These are phyloP conservation scores for Rhynchospora pubera DNA, from an alignment of 176 grass and related monocot genomes.

Conservation along the genomic window DNA sequence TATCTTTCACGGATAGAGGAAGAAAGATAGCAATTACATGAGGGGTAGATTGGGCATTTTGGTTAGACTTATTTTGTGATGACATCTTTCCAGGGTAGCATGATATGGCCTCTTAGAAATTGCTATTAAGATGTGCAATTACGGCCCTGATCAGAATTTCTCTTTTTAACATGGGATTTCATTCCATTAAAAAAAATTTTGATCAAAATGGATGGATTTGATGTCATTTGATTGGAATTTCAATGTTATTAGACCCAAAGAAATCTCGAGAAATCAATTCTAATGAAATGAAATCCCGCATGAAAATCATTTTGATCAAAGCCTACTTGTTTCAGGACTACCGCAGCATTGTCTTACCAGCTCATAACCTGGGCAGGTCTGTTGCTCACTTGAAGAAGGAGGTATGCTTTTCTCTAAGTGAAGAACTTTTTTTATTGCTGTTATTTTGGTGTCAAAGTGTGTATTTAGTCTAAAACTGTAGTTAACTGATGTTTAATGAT, in stretches of 20 bases:
- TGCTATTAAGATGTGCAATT: background rate
- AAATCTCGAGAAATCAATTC: too few species aligned
- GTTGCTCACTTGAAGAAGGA: slow-evolving; percentile 2
- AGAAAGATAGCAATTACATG: background rate
- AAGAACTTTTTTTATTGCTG: background rate
- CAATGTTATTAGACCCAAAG: too few species aligned
- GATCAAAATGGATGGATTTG: too few species aligned
- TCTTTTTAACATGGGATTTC: too few species aligned
- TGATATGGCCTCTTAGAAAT: background rate
- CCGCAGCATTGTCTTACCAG: background rate
- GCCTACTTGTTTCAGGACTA: background rate
- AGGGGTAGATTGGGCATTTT: background rate
- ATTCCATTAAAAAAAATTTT: too few species aligned
- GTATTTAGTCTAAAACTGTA: background rate
- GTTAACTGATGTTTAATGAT: background rate
- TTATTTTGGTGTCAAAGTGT: background rate
- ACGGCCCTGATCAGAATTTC: too few species aligned
- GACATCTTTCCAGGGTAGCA: background rate
- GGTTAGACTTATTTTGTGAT: background rate
- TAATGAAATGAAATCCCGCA: too few species aligned
- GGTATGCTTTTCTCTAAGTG: background rate
- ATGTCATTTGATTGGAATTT: too few species aligned
- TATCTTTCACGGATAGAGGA: background rate
- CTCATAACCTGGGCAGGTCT: background rate
- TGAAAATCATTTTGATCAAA: too few species aligned